Percentiles rank a stretch among this genome's conserved stretches.
Evolutionary conservation across 495 filamentous ascomycete species (phyloP).

Genomic region (Xylaria curta): DNA sequence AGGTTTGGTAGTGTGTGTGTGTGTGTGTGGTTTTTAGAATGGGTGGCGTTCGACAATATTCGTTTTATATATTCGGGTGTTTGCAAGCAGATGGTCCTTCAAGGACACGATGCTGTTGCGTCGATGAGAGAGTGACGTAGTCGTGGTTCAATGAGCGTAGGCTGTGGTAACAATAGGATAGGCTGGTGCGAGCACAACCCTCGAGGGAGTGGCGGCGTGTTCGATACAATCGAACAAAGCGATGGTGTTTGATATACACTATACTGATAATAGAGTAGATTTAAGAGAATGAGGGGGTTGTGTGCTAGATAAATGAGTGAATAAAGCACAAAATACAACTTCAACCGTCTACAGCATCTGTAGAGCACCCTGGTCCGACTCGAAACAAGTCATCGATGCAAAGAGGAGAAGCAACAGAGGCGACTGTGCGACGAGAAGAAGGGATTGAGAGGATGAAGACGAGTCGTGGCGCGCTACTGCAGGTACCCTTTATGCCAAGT

Average conservation of each 20-base stretch:
- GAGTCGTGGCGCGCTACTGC: constrained; percentile 22
- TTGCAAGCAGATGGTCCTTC: constrained; percentile 11
- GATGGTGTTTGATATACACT: not conserved
- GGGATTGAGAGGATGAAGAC: not conserved
- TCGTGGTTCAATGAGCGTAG: constrained; percentile 13
- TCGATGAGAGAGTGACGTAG: not conserved
- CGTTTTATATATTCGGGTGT: not conserved
- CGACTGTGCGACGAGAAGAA: constrained; percentile 3
- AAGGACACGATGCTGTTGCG: constrained; percentile 21
- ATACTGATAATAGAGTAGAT: constrained; percentile 7
- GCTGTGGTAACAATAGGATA: not conserved
- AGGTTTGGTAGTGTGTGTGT: not conserved
- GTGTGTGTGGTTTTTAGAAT: not conserved
- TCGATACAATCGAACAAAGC: constrained; percentile 26
- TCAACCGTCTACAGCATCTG: constrained; percentile 4
- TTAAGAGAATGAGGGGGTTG: constrained; percentile 1
- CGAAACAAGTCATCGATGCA: constrained; percentile 21
- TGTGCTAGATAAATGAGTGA: constrained; percentile 2
- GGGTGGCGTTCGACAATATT: not conserved
- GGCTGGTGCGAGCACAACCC: constrained; percentile 4
- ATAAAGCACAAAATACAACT: not conserved
- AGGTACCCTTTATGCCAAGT: constrained; percentile 19
- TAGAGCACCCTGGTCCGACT: constrained; percentile 4
- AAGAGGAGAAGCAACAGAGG: constrained; percentile 1
- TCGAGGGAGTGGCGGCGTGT: constrained; percentile 25